Evolutionary conservation across 768 basidiomycete species (phyloP).

Genomic region (Strobilomyces dryophilus): DNA sequence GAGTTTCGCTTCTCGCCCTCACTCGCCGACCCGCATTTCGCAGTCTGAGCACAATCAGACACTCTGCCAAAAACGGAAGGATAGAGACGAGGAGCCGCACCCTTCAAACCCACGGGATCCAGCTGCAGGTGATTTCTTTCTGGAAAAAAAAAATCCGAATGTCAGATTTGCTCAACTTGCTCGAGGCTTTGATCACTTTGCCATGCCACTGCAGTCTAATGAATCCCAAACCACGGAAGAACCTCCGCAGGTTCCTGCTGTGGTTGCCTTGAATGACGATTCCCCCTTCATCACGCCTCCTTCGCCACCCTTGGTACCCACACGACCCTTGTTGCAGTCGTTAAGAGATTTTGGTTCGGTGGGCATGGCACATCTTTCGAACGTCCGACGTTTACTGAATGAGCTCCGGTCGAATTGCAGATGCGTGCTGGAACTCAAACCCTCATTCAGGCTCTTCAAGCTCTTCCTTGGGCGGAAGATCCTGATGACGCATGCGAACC

Average conservation of each 20-base stretch:
- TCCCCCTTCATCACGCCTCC: slow-evolving; percentile 72
- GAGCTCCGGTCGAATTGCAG: slow-evolving; percentile 35
- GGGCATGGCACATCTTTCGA: slow-evolving; percentile 25
- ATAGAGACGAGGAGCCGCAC: slow-evolving; percentile 41
- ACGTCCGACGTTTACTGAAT: background rate
- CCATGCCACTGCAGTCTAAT: slow-evolving; percentile 23
- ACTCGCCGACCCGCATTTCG: slow-evolving; percentile 26
- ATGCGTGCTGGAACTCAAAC: slow-evolving; percentile 88
- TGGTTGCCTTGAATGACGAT: slow-evolving; percentile 37
- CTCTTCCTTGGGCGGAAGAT: slow-evolving; percentile 71
- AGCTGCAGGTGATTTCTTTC: slow-evolving; percentile 29
- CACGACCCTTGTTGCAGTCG: slow-evolving; percentile 44
- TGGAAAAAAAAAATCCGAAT: slow-evolving; percentile 19
- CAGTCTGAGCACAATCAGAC: slow-evolving; percentile 44
- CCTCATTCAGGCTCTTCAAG: slow-evolving; percentile 84
- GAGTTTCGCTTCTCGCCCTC: slow-evolving; percentile 45
- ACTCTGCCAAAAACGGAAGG: slow-evolving; percentile 53
- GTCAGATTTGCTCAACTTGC: slow-evolving; percentile 7
- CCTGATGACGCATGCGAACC: slow-evolving; percentile 68
- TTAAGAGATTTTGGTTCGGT: slow-evolving; percentile 74
- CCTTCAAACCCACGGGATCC: slow-evolving; percentile 2
- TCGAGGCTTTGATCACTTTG: slow-evolving; percentile 11
- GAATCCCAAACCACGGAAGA: slow-evolving; percentile 5
- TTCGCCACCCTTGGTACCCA: slow-evolving; percentile 50
- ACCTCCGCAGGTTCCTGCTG: slow-evolving; percentile 5